These are phyloP conservation scores for Venturia effusa DNA, from an alignment of 2,329 filamentous ascomycete species.

Conservation along the genomic window DNA sequence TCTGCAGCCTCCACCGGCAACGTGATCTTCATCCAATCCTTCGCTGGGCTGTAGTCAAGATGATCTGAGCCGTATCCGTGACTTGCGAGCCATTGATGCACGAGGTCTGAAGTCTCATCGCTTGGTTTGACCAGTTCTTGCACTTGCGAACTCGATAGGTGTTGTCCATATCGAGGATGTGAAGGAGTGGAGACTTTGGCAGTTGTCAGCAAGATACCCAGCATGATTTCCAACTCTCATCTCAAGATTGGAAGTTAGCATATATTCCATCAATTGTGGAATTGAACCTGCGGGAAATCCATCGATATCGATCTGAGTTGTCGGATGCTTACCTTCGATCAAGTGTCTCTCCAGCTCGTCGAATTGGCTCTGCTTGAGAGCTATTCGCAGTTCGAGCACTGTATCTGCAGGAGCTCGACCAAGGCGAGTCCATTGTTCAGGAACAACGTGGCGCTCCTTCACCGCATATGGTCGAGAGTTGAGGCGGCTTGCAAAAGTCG, in stretches of 20 bases:
- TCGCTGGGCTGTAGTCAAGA: conserved; percentile 34
- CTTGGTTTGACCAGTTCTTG: conserved; percentile 43
- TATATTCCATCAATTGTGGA: no score
- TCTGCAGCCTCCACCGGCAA: conserved; percentile 43
- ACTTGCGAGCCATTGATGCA: conserved; percentile 45
- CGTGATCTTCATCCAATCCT: conserved; percentile 52
- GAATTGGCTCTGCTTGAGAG: conserved; percentile 46
- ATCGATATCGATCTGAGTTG: no score
- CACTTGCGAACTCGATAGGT: conserved; percentile 51
- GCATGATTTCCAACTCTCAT: not conserved
- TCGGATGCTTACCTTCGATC: conserved; percentile 28
- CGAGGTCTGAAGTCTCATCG: conserved; percentile 34
- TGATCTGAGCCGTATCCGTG: conserved; percentile 35
- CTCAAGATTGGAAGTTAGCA: no score
- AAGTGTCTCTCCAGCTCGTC: conserved; percentile 46
- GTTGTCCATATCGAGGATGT: conserved; percentile 47
- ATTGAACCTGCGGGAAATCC: no score
- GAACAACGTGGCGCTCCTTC: conserved; percentile 46
- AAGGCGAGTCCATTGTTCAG: conserved; percentile 39
- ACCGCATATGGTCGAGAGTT: conserved; percentile 30
- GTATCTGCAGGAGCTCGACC: conserved; percentile 37
- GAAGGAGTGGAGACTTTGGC: conserved; percentile 31
- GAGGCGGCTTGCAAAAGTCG: not conserved
- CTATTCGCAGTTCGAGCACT: conserved; percentile 45
- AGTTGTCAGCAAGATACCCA: not conserved